Evolutionary conservation across 768 basidiomycete species (phyloP), one percentile per base, ranked within the genome.

Genomic region (Chalciporus sphaerocephalus): DNA sequence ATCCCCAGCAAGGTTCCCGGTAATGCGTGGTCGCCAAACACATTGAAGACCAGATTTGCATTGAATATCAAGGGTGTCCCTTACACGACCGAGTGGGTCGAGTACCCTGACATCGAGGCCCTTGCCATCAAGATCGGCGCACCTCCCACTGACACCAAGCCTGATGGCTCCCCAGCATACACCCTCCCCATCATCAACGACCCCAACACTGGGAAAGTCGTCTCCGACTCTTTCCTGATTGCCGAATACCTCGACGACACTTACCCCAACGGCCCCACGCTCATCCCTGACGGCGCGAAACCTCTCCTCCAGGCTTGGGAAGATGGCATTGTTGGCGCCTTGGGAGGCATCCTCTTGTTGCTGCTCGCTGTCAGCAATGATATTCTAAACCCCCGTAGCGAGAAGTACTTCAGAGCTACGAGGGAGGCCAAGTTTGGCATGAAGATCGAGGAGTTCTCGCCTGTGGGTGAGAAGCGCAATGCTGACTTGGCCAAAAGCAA

Each of bases 241-340:
- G 73, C 74, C 0, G 60, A 64, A 46, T 78, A 78, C 46, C 73
- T 76, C 28, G 76, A 78, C 24, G 60, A 52, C 13, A 57, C 59
- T 0, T 77, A 74, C 50, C 72, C 74, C 5, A 21, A 28, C 9
- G 65, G 67, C 2, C 66, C 65, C 6, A 48, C 44, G 10, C 56
- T 79, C 36, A 68, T 81, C 56, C 76, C 76, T 0, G 17, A 42
- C 4, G 71, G 69, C 15, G 68, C 65, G 0, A 56, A 59, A 21
- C 70, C 68, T 1, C 56, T 79, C 9, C 65, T 76, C 39, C 59
- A 59, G 1, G 71, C 71, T 1, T 74, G 75, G 52, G 64, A 66
- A 43, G 18, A 27, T 5, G 46, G 48, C 13, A 1, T 66, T 25
- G 5, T 47, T 3, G 24, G 21, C 7, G 56, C 46, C 15, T 5